A percentile compares a stretch with the other conserved stretches of the same genome.
Evolutionary conservation across 495 filamentous ascomycete genomes (phyloP).

Genomic region (Neurospora discreta): DNA sequence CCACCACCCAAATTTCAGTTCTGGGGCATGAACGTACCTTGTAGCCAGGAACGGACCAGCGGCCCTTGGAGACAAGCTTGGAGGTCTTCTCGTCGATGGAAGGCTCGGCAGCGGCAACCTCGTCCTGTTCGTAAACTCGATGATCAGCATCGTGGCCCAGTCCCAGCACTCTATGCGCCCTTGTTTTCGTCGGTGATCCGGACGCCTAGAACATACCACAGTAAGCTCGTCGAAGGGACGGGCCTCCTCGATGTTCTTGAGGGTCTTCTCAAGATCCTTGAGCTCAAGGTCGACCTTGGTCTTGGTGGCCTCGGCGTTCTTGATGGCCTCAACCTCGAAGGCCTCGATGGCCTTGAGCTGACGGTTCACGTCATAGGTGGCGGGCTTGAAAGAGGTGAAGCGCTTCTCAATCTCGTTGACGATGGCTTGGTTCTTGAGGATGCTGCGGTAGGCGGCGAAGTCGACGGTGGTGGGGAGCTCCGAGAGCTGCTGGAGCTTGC

Average conservation of each 20-base stretch:
- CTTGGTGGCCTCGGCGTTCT: constrained; percentile 95
- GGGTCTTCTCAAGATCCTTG: constrained; percentile 78
- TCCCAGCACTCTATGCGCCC: neutral
- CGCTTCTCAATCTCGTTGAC: constrained; percentile 94
- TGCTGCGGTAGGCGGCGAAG: constrained; percentile 81
- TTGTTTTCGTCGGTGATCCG: neutral
- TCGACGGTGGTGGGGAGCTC: constrained; percentile 76
- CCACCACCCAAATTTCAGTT: neutral
- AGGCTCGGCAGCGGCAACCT: constrained; percentile 81
- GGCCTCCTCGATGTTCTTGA: constrained; percentile 94
- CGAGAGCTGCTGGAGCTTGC: constrained; percentile 68
- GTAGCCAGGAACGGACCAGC: constrained; percentile 96
- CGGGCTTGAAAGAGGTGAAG: constrained; percentile 80
- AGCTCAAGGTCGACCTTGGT: constrained; percentile 87
- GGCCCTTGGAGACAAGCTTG: constrained; percentile 87
- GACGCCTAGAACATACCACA: constrained; percentile 53
- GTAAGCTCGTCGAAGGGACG: constrained; percentile 95
- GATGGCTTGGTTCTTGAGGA: constrained; percentile 89
- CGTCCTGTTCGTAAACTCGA: constrained; percentile 49
- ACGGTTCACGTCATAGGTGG: constrained; percentile 75
- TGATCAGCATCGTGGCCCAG: constrained; percentile 8
- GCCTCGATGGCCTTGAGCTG: constrained; percentile 96
- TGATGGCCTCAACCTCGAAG: constrained; percentile 92
- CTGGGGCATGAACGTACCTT: constrained; percentile 54
- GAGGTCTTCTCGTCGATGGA: constrained; percentile 93